Evolutionary conservation across 129 eudicot species (phyloP).

Genomic region (sunflower (Helianthus annuus)): HanXRQr2.0-SUNRISE NC_035445.2:72663221-72663720

Average conservation of each 20-base stretch:
- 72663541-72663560: slow-evolving; percentile 44
- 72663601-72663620: slow-evolving; percentile 43
- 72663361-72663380: not conserved
- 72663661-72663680: slow-evolving; percentile 43
- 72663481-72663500: slow-evolving; percentile 54
- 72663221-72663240: too few species aligned
- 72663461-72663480: slow-evolving; percentile 43
- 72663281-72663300: too few species aligned
- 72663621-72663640: slow-evolving; percentile 39
- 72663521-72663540: slow-evolving; percentile 46
- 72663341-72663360: too few species aligned
- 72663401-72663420: slow-evolving; percentile 46
- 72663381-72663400: slow-evolving; percentile 28
- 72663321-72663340: too few species aligned
- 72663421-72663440: slow-evolving; percentile 50
- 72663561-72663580: slow-evolving; percentile 42
- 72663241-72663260: too few species aligned
- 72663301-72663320: too few species aligned
- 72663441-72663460: slow-evolving; percentile 43
- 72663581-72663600: slow-evolving; percentile 46
- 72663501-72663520: slow-evolving; percentile 40
- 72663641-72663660: slow-evolving; percentile 26
- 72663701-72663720: slow-evolving; percentile 35
- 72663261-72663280: too few species aligned
- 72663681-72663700: slow-evolving; percentile 45